These are phyloP conservation scores for Geranium incanum DNA, from an alignment of 441 rosid species.

Conservation along the genomic window DNA sequence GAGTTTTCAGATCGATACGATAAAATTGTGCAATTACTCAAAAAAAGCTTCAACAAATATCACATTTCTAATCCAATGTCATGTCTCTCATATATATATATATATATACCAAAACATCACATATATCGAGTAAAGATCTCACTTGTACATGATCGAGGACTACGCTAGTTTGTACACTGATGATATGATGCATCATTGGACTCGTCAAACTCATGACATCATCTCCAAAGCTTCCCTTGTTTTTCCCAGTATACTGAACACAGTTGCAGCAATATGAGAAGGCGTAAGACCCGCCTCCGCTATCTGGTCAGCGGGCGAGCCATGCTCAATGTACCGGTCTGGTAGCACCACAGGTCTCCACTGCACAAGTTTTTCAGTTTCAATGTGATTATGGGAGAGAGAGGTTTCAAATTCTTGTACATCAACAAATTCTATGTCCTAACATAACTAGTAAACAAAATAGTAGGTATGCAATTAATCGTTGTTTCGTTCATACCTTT, in stretches of 20 bases:
- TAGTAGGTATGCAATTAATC: neutral
- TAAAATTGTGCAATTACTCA: too few relatives aligned
- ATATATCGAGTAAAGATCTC: too few relatives aligned
- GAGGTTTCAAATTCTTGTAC: too few relatives aligned
- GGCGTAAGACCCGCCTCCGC: constrained; percentile 58
- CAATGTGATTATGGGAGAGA: neutral
- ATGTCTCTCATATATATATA: too few relatives aligned
- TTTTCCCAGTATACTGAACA: constrained; percentile 50
- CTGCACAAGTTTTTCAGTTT: constrained; percentile 26
- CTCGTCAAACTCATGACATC: neutral
- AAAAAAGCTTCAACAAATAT: neutral
- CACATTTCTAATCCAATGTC: neutral
- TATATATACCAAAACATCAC: too few relatives aligned
- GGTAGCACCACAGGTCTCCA: constrained; percentile 63
- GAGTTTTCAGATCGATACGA: too few relatives aligned
- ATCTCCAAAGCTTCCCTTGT: constrained; percentile 38
- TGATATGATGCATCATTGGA: neutral
- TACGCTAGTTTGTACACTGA: neutral
- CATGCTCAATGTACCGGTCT: constrained; percentile 65
- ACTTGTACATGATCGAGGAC: too few relatives aligned
- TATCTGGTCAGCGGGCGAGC: constrained; percentile 46
- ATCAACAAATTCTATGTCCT: too few relatives aligned
- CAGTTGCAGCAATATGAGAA: constrained; percentile 51
- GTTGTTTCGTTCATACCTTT: constrained; percentile 33
- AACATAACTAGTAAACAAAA: neutral